Evolutionary conservation across 1,284 basidiomycete genomes (phyloP), one percentile per base, ranked within the genome.

Genomic region (Stygiomarasmius scandens): DNA sequence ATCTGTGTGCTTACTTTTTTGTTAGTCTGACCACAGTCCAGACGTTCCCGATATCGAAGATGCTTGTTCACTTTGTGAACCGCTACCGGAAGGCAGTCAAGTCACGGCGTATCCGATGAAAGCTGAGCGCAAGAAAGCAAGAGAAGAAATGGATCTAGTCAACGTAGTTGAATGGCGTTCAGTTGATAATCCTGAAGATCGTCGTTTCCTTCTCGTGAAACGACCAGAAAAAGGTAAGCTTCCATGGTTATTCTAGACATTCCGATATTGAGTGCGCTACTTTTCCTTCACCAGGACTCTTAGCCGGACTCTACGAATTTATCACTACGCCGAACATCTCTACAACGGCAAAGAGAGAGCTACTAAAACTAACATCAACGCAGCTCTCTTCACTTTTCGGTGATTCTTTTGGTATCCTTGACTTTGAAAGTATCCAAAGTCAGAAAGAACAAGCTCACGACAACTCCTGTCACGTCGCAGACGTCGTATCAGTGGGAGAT

Each of bases 101-200:
- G 90, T 93, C 27, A 89, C 84, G 9, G 75, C 84, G 19, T 98
- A 90, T 70, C 96, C 96, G 0, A 93, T 97, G 91, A 92, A 90
- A 67, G 85, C 81, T 11, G 85, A 86, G 57, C 90, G 91, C 64
- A 96, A 95, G 75, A 92, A 88, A 66, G 84, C 88, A 2, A 79
- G 94, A 41, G 87, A 92, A 66, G 96, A 98, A 69, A 76, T 92
- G 41, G 93, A 95, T 67, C 79, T 89, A 6, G 94, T 98, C 20
- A 91, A 87, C 66, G 84, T 95, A 19, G 75, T 97, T 32, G 92
- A 95, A 74, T 96, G 92, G 91, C 76, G 76, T 24, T 66, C 70
- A 11, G 63, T 60, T 6, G 66, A 67, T 16, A 69, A 68, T 24
- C 58, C 65, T 49, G 61, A 68, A 22, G 70, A 79, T 36, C 77